phyloP scores from a whole-genome alignment of 2,329 filamentous ascomycete species.

The Epichloe sylvatica region DNA sequence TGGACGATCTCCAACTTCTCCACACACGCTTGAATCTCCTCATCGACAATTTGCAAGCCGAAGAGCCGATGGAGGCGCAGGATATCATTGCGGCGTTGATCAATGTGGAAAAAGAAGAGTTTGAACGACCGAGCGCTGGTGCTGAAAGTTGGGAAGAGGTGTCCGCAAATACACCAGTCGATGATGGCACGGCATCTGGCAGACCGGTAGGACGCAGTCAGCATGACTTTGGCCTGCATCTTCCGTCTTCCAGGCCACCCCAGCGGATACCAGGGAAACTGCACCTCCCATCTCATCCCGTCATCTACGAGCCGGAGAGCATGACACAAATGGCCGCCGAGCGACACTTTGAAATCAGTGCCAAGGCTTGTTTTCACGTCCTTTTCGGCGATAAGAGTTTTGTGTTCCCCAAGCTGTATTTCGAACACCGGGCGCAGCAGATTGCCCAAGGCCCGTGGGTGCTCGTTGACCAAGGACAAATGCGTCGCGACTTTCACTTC shows the following conservation, averaged over 20 bases:
- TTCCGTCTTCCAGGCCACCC: constrained; percentile 20
- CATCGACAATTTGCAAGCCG: constrained; percentile 63
- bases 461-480: constrained; percentile 51
- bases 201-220: constrained; percentile 19
- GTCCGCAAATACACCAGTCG: constrained; percentile 46
- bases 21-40: constrained; percentile 75
- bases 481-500: constrained; percentile 71
- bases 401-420: constrained; percentile 82
- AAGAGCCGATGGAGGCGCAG: constrained; percentile 53
- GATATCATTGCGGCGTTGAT: constrained; percentile 59
- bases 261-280: constrained; percentile 49
- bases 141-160: constrained; percentile 87
- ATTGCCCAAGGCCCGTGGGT: constrained; percentile 82
- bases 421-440: constrained; percentile 62
- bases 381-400: constrained; percentile 94
- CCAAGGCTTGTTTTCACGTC: constrained; percentile 90
- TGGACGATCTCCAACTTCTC: constrained; percentile 72
- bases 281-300: constrained; percentile 66
- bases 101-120: constrained; percentile 54
- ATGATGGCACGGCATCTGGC: constrained; percentile 32
- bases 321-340: constrained; percentile 66
- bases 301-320: constrained; percentile 70
- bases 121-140: constrained; percentile 50
- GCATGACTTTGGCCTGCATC: constrained; percentile 21
- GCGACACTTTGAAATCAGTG: constrained; percentile 75